Conservation (phyloP, 2,329 filamentous ascomycete species). For the Botrytis hyacinthi region DNA sequence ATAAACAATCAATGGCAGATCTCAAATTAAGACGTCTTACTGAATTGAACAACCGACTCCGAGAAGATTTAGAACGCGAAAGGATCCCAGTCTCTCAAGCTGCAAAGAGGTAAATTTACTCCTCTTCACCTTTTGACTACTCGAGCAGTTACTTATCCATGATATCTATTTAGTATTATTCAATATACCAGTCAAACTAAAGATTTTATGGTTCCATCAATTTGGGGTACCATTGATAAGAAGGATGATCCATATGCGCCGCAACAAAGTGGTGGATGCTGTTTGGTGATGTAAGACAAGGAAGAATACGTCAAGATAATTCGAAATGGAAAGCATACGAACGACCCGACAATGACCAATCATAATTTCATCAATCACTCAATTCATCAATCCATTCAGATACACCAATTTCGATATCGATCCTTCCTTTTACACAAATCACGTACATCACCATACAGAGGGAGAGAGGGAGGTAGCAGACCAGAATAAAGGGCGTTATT, state of each 20-base stretch:
- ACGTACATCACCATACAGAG: slow-evolving; percentile 13
- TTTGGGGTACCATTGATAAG: slow-evolving; percentile 93
- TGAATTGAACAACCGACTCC: slow-evolving; percentile 92
- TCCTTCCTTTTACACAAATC: slow-evolving; percentile 2
- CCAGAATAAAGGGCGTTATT: slow-evolving; percentile 17
- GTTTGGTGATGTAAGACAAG: slow-evolving; percentile 76
- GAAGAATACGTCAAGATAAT: slow-evolving; percentile 18
- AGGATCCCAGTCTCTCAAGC: slow-evolving; percentile 95
- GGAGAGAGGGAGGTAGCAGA: neutral
- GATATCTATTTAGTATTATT: slow-evolving; percentile 67
- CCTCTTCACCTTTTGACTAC: neutral
- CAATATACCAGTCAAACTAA: slow-evolving; percentile 97
- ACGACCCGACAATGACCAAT: slow-evolving; percentile 21
- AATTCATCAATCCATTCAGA: slow-evolving; percentile 14
- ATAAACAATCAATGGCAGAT: slow-evolving; percentile 99
- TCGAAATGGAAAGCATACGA: slow-evolving; percentile 23
- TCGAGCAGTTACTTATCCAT: slow-evolving; percentile 6
- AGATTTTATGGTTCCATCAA: slow-evolving; percentile 96
- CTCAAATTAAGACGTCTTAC: slow-evolving; percentile 94
- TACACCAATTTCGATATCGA: slow-evolving; percentile 14
- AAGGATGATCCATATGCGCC: slow-evolving; percentile 98
- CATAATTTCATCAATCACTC: slow-evolving; percentile 19
- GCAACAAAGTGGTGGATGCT: slow-evolving; percentile 87
- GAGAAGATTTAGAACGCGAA: slow-evolving; percentile 93
- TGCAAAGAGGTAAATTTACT: slow-evolving; percentile 67